Base-by-base conservation (phyloP, 2,329 filamentous ascomycete genomes). In the Monosporascus sp. region DNA sequence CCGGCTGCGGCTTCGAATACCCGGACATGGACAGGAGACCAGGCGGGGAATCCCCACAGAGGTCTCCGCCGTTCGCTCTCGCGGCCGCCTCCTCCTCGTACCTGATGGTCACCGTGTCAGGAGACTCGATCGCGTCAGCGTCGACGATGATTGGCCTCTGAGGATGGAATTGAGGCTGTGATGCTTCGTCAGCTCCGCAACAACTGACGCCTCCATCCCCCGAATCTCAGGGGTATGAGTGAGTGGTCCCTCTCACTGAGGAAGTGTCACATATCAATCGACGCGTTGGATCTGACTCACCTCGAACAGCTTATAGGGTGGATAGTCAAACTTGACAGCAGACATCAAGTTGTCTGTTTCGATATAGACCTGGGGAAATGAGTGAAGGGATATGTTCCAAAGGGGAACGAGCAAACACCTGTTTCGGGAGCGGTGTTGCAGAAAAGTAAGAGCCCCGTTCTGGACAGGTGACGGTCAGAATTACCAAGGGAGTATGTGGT, bases 1-100 rank as follows among this genome's bases (percentile, higher is more conserved):
- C 79, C 73, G 85, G 79, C 71, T 88, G 84, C 55, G 84, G 74
- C 74, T 95, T 96, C 67, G 80, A 78, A 79, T 91, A 92, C 74
- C 86, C 86, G 72, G 89, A 87, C 88, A 92, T 92, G 73, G 87
- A 85, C 74, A 89, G 75, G 65, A 85, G 71, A 70, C 74, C 71
- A 70, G 70, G 77, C 68, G 79, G 77, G 74, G 75, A 83, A 73
- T 78, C 83, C 78, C 77, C 75, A 65, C 71, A 72, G 70, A 74
- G 74, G 71, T 74, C 75, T 70, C 77, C 77, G 65, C 78, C 77
- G 74, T 75, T 78, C 59, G 72, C 75, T 72, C 74, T 74, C 59
- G 73, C 75, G 44, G 77, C 75, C 65, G 72, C 68, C 55, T 74
- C 79, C 69, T 82, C 78, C 71, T 82, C 80, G 74, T 81, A 79